Evolutionary conservation across 352 stramenopile species (phyloP).

Genomic region (Phytopythium montanum): DNA sequence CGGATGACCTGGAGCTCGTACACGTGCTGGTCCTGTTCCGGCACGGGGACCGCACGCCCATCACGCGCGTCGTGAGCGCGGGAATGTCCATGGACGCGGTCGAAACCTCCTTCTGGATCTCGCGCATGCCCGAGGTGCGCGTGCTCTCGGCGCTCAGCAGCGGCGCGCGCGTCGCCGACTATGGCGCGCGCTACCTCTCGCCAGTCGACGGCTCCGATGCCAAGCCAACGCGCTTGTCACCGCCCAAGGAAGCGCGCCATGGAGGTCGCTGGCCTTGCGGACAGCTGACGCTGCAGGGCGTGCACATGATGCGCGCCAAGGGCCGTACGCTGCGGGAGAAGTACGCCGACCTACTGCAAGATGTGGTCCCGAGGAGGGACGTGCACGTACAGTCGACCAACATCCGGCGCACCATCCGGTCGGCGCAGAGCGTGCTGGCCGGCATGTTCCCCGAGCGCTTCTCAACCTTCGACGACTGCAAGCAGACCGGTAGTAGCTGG

Average conservation of each 20-base stretch:
- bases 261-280: slow-evolving; percentile 68
- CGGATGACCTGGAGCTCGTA: slow-evolving; percentile 37
- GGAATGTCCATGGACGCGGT: slow-evolving; percentile 36
- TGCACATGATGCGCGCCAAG: slow-evolving; percentile 58
- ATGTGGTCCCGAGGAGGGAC: slow-evolving; percentile 27
- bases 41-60: slow-evolving; percentile 75
- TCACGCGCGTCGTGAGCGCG: slow-evolving; percentile 46
- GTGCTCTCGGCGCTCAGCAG: slow-evolving; percentile 44
- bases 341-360: slow-evolving; percentile 38
- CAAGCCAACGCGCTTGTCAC: background rate
- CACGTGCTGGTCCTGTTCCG: slow-evolving; percentile 77
- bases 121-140: slow-evolving; percentile 35
- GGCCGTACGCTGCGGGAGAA: slow-evolving; percentile 34
- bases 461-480: slow-evolving; percentile 8
- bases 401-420: slow-evolving; percentile 67
- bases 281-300: slow-evolving; percentile 66
- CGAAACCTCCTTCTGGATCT: slow-evolving; percentile 66
- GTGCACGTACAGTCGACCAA: slow-evolving; percentile 80
- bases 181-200: slow-evolving; percentile 10
- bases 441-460: slow-evolving; percentile 66
- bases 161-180: slow-evolving; percentile 35
- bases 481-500: background rate
- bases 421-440: slow-evolving; percentile 59
- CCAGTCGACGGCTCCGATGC: background rate
- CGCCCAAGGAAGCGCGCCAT: slow-evolving; percentile 39